These are phyloP conservation scores for Eucalyptus decipiens DNA, from an alignment of 345 rosid species.

Conservation along the genomic window DNA sequence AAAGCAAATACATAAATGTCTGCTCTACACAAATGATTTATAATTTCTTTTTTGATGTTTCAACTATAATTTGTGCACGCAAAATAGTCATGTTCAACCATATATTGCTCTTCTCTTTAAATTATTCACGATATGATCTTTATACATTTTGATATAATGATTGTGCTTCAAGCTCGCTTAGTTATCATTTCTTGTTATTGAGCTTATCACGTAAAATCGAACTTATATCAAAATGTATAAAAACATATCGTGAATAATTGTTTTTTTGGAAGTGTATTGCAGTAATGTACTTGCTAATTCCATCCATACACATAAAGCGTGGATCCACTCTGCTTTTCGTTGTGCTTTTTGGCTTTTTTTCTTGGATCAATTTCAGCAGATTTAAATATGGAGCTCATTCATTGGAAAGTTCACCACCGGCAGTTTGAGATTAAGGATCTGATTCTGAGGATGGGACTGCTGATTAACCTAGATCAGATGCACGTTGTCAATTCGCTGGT, in stretches of 20 bases:
- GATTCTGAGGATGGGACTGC: not conserved
- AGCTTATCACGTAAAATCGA: not conserved
- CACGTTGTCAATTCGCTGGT: not conserved
- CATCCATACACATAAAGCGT: not conserved
- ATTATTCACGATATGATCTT: not conserved
- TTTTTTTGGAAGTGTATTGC: not conserved
- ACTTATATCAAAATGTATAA: not conserved
- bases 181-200: not conserved
- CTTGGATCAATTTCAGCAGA: not conserved
- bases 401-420: not conserved
- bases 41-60: not conserved
- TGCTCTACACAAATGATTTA: not conserved
- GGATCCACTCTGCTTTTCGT: not conserved
- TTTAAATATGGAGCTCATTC: not conserved
- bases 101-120: not conserved
- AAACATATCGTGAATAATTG: not conserved
- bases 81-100: not conserved
- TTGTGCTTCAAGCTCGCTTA: not conserved
- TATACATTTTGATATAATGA: not conserved
- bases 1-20: not conserved
- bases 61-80: not conserved
- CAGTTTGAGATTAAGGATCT: not conserved
- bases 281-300: not conserved
- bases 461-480: not conserved
- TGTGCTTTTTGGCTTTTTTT: not conserved